Evolutionary conservation across 1,284 basidiomycete genomes (phyloP).

Genomic region (Melampsora americana): DNA sequence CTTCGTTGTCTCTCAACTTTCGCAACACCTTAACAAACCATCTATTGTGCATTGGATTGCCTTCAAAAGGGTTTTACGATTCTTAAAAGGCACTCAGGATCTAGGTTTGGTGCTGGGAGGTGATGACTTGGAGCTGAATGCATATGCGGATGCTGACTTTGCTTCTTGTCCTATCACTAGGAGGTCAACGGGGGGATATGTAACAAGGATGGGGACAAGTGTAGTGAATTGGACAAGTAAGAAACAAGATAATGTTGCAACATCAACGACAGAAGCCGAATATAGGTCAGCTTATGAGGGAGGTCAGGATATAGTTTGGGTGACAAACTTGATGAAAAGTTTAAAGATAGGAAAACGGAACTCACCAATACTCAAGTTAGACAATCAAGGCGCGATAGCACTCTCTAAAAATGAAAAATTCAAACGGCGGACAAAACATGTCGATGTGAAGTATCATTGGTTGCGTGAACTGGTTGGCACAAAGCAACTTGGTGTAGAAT

Average conservation of each 20-base stretch:
- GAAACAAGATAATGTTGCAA: neutral
- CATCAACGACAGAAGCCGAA: neutral
- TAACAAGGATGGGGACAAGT: no score
- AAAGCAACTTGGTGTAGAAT: neutral
- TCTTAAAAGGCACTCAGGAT: neutral
- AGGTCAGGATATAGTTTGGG: no score
- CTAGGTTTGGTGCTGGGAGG: neutral
- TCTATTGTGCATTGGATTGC: neutral
- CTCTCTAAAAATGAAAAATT: no score
- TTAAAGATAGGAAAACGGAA: no score
- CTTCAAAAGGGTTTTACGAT: slow-evolving; percentile 1
- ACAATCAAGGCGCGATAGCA: no score
- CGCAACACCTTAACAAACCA: no score
- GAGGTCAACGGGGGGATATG: slow-evolving; percentile 1
- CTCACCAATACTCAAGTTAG: no score
- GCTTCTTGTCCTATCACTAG: neutral
- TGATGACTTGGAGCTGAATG: neutral
- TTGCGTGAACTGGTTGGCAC: neutral
- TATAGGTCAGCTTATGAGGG: no score
- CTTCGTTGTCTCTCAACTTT: no score
- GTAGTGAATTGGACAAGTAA: neutral
- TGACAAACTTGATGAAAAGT: no score
- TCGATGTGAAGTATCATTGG: slow-evolving; percentile 3
- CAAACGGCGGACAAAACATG: no score
- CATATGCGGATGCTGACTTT: neutral